Base-by-base conservation (phyloP, 1,284 basidiomycete genomes). In the Stereum hirsutum region DNA sequence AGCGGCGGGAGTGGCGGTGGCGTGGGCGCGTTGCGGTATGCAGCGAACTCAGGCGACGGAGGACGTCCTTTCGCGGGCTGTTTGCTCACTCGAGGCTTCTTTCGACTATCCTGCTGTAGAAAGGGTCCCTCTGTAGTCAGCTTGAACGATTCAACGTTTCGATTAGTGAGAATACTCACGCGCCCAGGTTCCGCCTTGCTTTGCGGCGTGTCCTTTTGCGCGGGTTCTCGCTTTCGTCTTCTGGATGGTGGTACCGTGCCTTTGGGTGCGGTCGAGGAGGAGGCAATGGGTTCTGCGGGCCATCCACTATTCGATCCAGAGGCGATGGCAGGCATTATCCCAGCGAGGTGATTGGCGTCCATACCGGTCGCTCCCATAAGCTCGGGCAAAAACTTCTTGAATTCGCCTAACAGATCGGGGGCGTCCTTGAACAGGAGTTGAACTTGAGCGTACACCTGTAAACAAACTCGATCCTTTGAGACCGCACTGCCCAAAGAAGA, bases 301-400 rank as follows among this genome's bases (percentile, higher is more conserved):
- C 57, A 60, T 17, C 47, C 58, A 50, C 34, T 62, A 42, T 28
- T 56, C 58, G 47, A 59, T 48, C 43, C 52, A 8, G 52, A 43
- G 15, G 52, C 57, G 43, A 48, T 54, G 34, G 58, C 61, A 23
- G 72, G 66, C 30, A 73, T 57, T 37, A 75, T 68, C 14, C 62
- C 59, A 4, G 60, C 49, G 28, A 64, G 56, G 4, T 64, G 66
- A 4, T 55, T 56, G 2, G 62, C 59, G 10, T 62, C 63, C 3
- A 58, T 46, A 7, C 61, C 58, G 27, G 25, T 27, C 12, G 63
- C 60, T 3, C 65, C 69, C 27, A 64, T 60, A 6, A 66, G 70
- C 45, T 90, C 91, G 7, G 95, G 95, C 3, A 99, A 66, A 64
- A 99, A 99, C 56, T 90, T 89, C 61, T 91, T 94, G 72, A 99